phyloP scores from a whole-genome alignment of 2,329 filamentous ascomycete species.

The Hypomyces perniciosus region DNA sequence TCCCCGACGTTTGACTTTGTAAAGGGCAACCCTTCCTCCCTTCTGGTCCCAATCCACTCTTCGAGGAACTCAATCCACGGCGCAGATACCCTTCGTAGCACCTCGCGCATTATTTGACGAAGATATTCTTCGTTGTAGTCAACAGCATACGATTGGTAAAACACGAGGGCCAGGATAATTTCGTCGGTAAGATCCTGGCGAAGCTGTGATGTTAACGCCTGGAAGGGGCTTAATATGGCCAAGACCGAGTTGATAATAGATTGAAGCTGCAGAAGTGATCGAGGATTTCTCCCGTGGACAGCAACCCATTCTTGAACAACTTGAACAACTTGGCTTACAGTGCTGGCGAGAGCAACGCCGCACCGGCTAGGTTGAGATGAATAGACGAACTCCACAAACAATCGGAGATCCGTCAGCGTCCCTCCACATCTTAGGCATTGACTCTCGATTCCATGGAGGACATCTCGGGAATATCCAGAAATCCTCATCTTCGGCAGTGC shows the following conservation, averaged over 20 bases:
- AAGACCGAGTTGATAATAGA: conserved; percentile 41
- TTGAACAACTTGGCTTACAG: conserved; percentile 41
- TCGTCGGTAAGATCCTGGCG: conserved; percentile 48
- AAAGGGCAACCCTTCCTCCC: conserved; percentile 50
- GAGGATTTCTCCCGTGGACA: conserved; percentile 32
- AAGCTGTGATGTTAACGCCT: conserved; percentile 43
- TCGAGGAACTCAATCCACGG: conserved; percentile 64
- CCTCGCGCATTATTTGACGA: conserved; percentile 58
- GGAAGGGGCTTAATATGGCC: conserved; percentile 46
- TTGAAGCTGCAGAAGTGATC: conserved; percentile 49
- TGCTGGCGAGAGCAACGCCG: conserved; percentile 47
- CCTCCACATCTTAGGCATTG: conserved; percentile 44
- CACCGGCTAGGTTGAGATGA: conserved; percentile 38
- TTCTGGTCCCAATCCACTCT: conserved; percentile 67
- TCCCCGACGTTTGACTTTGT: conserved; percentile 39
- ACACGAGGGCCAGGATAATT: conserved; percentile 54
- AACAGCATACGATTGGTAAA: conserved; percentile 54
- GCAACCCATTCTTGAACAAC: conserved; percentile 46
- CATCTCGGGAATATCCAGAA: conserved; percentile 49
- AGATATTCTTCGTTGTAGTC: conserved; percentile 59
- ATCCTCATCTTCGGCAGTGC: conserved; percentile 42
- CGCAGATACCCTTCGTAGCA: conserved; percentile 55
- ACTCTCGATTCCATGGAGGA: conserved; percentile 40
- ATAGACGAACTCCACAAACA: conserved; percentile 43
- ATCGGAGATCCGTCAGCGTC: conserved; percentile 38